phyloP scores from a whole-genome alignment of 805 yeast genomes.

The Kregervanrija pseudodelftensis region DNA sequence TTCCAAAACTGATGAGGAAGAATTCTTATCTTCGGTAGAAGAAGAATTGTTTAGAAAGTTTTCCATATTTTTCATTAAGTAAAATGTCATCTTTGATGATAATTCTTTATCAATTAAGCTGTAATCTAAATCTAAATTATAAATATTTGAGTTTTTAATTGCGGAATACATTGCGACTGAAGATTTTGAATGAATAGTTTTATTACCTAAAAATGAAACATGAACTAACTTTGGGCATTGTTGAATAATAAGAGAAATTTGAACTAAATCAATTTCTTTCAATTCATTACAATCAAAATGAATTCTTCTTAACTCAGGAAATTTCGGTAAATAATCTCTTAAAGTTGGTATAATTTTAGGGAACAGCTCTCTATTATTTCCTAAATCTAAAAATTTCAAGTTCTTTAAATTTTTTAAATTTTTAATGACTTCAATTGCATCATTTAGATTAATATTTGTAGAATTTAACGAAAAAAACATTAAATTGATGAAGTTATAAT shows the following conservation, averaged over 20 bases:
- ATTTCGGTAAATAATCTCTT: slow-evolving; percentile 37
- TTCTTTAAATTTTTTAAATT: slow-evolving; percentile 32
- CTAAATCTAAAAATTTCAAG: slow-evolving; percentile 44
- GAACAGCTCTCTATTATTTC: slow-evolving; percentile 44
- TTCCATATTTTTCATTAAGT: slow-evolving; percentile 53
- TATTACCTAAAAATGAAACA: slow-evolving; percentile 48
- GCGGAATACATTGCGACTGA: slow-evolving; percentile 46
- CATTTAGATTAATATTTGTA: slow-evolving; percentile 34
- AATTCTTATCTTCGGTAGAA: slow-evolving; percentile 10
- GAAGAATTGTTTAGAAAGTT: slow-evolving; percentile 30
- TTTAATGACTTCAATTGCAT: slow-evolving; percentile 33
- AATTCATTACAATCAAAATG: slow-evolving; percentile 51
- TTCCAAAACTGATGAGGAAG: background rate
- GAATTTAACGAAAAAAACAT: slow-evolving; percentile 47
- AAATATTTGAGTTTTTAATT: slow-evolving; percentile 40
- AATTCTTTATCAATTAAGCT: slow-evolving; percentile 45
- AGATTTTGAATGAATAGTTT: slow-evolving; percentile 34
- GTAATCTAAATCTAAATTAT: slow-evolving; percentile 47
- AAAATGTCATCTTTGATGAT: slow-evolving; percentile 47
- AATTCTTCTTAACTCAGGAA: slow-evolving; percentile 38
- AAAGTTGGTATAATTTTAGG: slow-evolving; percentile 43
- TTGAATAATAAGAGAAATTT: slow-evolving; percentile 41
- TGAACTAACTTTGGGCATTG: slow-evolving; percentile 42
- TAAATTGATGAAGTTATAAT: slow-evolving; percentile 25
- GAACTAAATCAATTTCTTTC: slow-evolving; percentile 38